Evolutionary conservation across 1,139 yeast species (phyloP).

Genomic region (Dujonia santamariae): DNA sequence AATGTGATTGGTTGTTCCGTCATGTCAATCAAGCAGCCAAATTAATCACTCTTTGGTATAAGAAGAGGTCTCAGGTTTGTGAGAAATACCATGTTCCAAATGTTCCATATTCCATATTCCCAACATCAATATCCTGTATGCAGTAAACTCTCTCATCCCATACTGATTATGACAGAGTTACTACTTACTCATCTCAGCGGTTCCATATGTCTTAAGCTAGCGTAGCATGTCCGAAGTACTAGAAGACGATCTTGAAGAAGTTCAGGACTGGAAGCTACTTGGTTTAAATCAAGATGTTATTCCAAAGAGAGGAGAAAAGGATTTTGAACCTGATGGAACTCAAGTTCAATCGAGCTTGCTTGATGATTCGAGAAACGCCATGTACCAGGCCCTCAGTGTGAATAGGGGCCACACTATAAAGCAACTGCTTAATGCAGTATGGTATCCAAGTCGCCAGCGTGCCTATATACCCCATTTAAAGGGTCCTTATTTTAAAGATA

Average conservation of each 20-base stretch:
- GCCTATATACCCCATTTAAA: constrained; percentile 57
- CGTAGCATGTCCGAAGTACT: not conserved
- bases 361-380: constrained; percentile 57
- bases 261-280: constrained; percentile 63
- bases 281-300: constrained; percentile 19
- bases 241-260: constrained; percentile 48
- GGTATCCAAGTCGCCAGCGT: constrained; percentile 35
- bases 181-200: too few relatives aligned
- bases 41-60: not conserved
- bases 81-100: too few relatives aligned
- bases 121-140: not conserved
- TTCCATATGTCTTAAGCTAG: too few relatives aligned
- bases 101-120: not conserved
- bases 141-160: not conserved
- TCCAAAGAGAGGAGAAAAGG: constrained; percentile 82
- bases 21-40: constrained; percentile 8
- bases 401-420: constrained; percentile 60
- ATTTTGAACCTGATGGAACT: constrained; percentile 83
- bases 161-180: not conserved
- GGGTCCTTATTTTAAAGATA: constrained; percentile 72
- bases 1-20: constrained; percentile 15
- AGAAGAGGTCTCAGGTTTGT: too few relatives aligned
- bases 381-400: constrained; percentile 65
- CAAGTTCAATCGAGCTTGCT: constrained; percentile 52
- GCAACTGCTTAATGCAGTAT: constrained; percentile 44